Evolutionary conservation across 179 eudicot genomes (phyloP), one percentile per base, ranked within the genome.

Genomic region (Carnegiea gigantea): DNA sequence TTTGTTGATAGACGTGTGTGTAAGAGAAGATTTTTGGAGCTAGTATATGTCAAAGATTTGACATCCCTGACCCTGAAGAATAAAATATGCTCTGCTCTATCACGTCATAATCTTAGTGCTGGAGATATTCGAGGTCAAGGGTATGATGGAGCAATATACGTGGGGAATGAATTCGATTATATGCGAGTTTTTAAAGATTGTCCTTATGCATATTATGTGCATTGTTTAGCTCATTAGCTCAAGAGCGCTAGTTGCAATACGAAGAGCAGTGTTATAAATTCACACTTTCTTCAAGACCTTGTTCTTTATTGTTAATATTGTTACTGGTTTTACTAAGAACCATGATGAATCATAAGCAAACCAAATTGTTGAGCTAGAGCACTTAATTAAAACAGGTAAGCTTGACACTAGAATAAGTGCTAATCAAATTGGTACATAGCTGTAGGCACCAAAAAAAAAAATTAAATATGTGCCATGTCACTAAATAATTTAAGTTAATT

Each of bases 341-440:
- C 33, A 33, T 70, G 73, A 70, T 5, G 46, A 30, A 46, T 28
- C 1, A 28, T 1, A 28, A 44, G 44, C 43, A 12, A 70, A 7
- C 21, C 73, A 70, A 10, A 33, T 33, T 14, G 21, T 40, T 70
- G 73, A 57, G 18, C 14, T 4, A 24, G 46, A 70, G n/a, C 73
- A 36, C 28, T 33, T 70, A 20, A 70, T 33, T 70, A 20, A 57
- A 57, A 57, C 0, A 4, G 46, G 43, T 18, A 67, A 76, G 9
- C n/a, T 76, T 26, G 44, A 76, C 5, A 44, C 73, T 0, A 59
- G 80, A 1, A 44, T 10, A 6, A 23, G 80, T 72, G 2, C 65
- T 78, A 14, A 78, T 78, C 60, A 78, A 78, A 8, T 20, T 6
- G 48, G 73, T 0, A 78, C 49, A 24, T 64, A 43, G 24, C 80